Evolutionary conservation across 768 basidiomycete species (phyloP), one percentile per base, ranked within the genome.

Genomic region (Termitomyces sp.): DNA sequence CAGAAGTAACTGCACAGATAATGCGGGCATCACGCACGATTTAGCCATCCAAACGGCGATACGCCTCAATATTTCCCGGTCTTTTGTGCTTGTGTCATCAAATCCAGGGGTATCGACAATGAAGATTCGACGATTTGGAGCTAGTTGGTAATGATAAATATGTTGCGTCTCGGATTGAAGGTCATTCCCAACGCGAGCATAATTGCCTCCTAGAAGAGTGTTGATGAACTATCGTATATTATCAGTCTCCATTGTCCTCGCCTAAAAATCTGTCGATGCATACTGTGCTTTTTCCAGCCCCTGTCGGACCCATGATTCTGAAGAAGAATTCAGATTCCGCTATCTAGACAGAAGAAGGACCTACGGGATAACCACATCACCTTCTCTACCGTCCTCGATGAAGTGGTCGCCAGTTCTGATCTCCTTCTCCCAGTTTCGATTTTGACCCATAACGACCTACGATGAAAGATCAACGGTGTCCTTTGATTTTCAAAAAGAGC

Each of bases 11-110:
- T 4, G 4, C 20, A 32, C 16, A 42, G n/a, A 7, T 24, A 14
- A 39, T 32, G 18, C 13, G 30, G 50, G 32, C 24, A 7, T 22
- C 4, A 30, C 57, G 45, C 13, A 58, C 57, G 57, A 58, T 30
- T 53, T 58, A 7, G 57, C 57, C 57, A 58, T 53, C 52, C 57
- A 58, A 22, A 58, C 45, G 18, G 57, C 57, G 27, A 58, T 58
- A 20, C 57, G 57, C 37, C 57, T 53, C 46, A 58, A 42, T 0
- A 58, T 58, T 42, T 58, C 57, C 2, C 57, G 52, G 32, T 58
- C 57, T 33, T 53, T 42, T 6, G 51, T 54, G 52, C 50, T 58
- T 32, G 57, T 58, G 26, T 58, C 57, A 32, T 58, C 57, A 7
- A 58, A 58, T 34, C 57, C 57, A 3, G 57, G 57, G 4, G 57